Evolutionary conservation across 345 rosid species (phyloP), one percentile per base, ranked within the genome.

Genomic region (Erysimum cheiranthoides): DNA sequence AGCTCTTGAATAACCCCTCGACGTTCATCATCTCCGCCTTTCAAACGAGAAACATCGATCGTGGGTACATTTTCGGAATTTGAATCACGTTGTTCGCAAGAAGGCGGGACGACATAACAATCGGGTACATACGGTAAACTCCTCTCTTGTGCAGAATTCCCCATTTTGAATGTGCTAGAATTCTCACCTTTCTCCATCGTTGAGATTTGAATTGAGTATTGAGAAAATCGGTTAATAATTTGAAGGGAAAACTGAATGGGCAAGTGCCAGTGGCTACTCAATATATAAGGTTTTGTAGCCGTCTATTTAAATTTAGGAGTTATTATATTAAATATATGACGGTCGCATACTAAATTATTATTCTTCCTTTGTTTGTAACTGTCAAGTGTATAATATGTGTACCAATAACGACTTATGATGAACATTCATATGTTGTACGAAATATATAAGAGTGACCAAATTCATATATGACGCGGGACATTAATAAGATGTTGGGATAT

Each of bases 91-190:
- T 85, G 83, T 40, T 73, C 60, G 2, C 61, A 60, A 4, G 81
- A 51, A 53, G 74, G 31, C 3, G 87, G 88, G 31, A 85, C 52
- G 0, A 13, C 64, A 13, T 83, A 86, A 62, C 84, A 75, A 9
- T 81, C 77, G 0, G 85, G 87, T 18, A 84, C 83, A 17, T 82
- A 81, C 2, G 83, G 50, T 59, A 84, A 73, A 2, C 80, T 70
- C 21, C 66, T 81, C 74, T 87, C 89, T 61, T 85, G 88, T 4
- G 89, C 90, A 60, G 64, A 79, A 36, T 79, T 79, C 3, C 84
- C 93, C 53, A 50, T 83, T 25, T 80, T 43, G 69, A 84, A 83
- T 36, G 78, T 63, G 53, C 77, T 76, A 2, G 87, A 39, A 43
- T 34, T 43, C 66, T 43, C 58, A 60, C 68, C 64, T 52, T 80